Conservation (phyloP, 2,329 filamentous ascomycete species). For the Bretziella fagacearum region DNA sequence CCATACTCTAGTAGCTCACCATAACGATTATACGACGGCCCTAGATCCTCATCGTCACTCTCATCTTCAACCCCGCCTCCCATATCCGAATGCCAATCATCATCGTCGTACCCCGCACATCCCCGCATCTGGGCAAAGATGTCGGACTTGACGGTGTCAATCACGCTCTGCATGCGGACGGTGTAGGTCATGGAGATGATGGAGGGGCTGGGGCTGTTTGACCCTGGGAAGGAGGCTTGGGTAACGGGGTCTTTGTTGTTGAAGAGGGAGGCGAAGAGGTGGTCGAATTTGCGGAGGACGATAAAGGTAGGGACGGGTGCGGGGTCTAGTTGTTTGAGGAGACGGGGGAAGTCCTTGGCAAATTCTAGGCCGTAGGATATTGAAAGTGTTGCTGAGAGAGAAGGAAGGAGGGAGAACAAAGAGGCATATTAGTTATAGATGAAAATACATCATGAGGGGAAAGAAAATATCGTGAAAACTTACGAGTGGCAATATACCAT, state of each 20-base stretch:
- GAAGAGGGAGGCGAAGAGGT: conserved; percentile 63
- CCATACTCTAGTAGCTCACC: conserved; percentile 29
- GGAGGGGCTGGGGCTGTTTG: conserved; percentile 39
- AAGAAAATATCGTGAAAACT: conserved; percentile 21
- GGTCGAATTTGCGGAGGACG: conserved; percentile 62
- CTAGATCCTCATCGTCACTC: conserved; percentile 7
- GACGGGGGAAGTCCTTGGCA: conserved; percentile 54
- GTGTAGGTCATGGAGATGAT: conserved; percentile 69
- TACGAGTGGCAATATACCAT: conserved; percentile 78
- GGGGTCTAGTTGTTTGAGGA: conserved; percentile 37
- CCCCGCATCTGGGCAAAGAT: conserved; percentile 29
- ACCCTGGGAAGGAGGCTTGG: conserved; percentile 50
- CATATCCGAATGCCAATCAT: background rate
- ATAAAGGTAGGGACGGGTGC: conserved; percentile 49
- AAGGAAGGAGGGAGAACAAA: conserved; percentile 45
- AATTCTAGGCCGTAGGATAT: conserved; percentile 51
- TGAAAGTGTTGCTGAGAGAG: conserved; percentile 29
- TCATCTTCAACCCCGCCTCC: background rate
- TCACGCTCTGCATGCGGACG: conserved; percentile 67
- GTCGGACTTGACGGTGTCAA: conserved; percentile 55
- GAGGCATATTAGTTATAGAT: too few relatives aligned
- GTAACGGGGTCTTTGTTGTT: conserved; percentile 49
- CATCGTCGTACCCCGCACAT: background rate
- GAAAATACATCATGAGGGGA: too few relatives aligned
- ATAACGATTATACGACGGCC: conserved; percentile 23